Conservation (phyloP, 306 rosid genomes). For the Myrica gale region DNA sequence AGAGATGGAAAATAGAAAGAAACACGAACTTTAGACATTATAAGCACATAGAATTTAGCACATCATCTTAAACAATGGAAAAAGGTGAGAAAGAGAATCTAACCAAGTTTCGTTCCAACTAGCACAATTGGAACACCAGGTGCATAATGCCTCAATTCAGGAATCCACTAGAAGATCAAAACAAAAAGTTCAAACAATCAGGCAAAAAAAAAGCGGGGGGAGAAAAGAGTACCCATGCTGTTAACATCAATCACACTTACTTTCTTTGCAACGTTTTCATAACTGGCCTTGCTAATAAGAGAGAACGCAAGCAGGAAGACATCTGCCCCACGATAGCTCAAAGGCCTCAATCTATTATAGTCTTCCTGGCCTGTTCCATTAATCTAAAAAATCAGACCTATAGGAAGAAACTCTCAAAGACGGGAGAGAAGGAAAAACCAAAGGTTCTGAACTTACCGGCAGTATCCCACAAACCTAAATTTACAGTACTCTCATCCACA, state of each 20-base stretch:
- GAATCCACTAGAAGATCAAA: slow-evolving; percentile 66
- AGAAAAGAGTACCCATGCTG: background rate
- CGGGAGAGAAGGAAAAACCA: background rate
- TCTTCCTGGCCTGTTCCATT: slow-evolving; percentile 91
- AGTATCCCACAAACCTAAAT: slow-evolving; percentile 97
- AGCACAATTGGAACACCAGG: slow-evolving; percentile 95
- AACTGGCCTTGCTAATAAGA: slow-evolving; percentile 98
- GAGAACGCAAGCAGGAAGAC: slow-evolving; percentile 93
- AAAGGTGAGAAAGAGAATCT: slow-evolving; percentile 43
- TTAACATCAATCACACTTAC: slow-evolving; percentile 38
- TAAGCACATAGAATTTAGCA: background rate
- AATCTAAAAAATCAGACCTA: slow-evolving; percentile 39
- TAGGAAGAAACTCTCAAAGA: slow-evolving; percentile 7
- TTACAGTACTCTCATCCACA: slow-evolving; percentile 96
- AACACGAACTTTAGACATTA: background rate
- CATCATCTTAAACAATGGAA: background rate
- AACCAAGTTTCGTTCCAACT: slow-evolving; percentile 96
- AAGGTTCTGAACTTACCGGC: slow-evolving; percentile 56
- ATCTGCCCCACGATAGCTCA: slow-evolving; percentile 98
- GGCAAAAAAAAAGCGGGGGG: background rate
- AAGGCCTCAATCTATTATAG: slow-evolving; percentile 90
- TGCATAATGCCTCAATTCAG: slow-evolving; percentile 97
- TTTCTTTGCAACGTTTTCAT: slow-evolving; percentile 92
- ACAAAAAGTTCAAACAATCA: background rate
- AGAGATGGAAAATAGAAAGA: background rate